These are phyloP conservation scores for Aspergillus funiculosus DNA, from an alignment of 495 filamentous ascomycete species.

Conservation along the genomic window DNA sequence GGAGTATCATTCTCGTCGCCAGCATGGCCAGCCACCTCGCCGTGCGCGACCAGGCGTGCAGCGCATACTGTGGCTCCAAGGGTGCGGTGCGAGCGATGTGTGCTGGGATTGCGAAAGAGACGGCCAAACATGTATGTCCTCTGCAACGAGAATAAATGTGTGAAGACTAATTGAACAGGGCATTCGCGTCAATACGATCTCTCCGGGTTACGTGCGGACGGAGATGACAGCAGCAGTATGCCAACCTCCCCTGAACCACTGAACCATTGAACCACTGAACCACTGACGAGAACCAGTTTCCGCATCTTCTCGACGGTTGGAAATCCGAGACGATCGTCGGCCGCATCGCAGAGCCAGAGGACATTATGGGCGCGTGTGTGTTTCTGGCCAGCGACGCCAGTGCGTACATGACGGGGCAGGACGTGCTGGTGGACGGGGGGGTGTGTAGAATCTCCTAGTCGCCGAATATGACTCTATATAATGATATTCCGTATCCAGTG, in stretches of 20 bases:
- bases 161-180: slow-evolving; percentile 15
- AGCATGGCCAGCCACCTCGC: slow-evolving; percentile 46
- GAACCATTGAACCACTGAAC: slow-evolving; percentile 24
- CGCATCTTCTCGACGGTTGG: slow-evolving; percentile 66
- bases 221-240: slow-evolving; percentile 41
- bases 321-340: slow-evolving; percentile 65
- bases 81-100: slow-evolving; percentile 56
- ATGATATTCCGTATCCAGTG: too few species aligned
- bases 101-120: slow-evolving; percentile 66
- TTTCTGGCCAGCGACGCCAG: slow-evolving; percentile 76
- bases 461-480: too few species aligned
- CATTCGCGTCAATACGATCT: slow-evolving; percentile 43
- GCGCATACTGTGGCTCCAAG: slow-evolving; percentile 67
- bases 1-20: slow-evolving; percentile 43
- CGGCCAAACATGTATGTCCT: slow-evolving; percentile 31
- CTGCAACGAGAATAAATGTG: neutral
- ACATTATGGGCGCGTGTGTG: slow-evolving; percentile 75
- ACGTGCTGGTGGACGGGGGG: slow-evolving; percentile 52
- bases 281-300: slow-evolving; percentile 66
- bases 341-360: slow-evolving; percentile 68
- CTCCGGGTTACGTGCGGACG: slow-evolving; percentile 44
- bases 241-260: slow-evolving; percentile 32
- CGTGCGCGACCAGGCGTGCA: slow-evolving; percentile 68
- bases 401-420: slow-evolving; percentile 74
- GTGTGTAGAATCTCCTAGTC: slow-evolving; percentile 17